Base-by-base conservation (phyloP, 306 rosid genomes). In the Begonia loranthoides region DNA sequence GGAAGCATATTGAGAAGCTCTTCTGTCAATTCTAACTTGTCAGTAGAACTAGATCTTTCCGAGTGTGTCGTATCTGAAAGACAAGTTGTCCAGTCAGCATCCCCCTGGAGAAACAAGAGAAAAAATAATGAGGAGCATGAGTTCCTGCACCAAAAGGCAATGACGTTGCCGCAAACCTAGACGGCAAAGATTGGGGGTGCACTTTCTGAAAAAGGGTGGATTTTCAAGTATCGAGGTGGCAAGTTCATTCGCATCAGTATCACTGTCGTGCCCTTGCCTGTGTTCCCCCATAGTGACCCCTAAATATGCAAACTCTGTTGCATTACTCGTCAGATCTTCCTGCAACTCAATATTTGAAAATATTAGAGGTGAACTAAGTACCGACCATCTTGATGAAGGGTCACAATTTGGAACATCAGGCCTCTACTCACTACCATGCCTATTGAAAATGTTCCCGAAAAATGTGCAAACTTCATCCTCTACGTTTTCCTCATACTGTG, bases 391-490 rank as follows among this genome's bases (percentile, higher is more conserved):
- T 43, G 47, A 43, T 43, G 14, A 11, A 43, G 47, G 15, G 19
- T 51, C 21, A 15, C 66, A 61, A 55, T 56, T 54, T 33, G 21
- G 66, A 39, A 60, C 38, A 24, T 69, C 69, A 67, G 58, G 60
- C 79, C 82, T 73, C 57, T 71, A 67, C 39, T 72, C 72, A 16
- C 69, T 69, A 40, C 54, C 65, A 62, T 73, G 82, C 77, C 89
- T 72, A 71, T 69, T 84, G 65, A 77, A 59, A 50, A 86, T 75
- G 69, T 77, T 79, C 10, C 73, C 60, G 55, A 87, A 87, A 59
- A 82, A 87, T 63, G 56, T 70, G 54, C 62, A 62, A 45, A 87
- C 83, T 57, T 79, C 93, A 55, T 71, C 72, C 40, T 66, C 69
- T 55, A 87, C 73, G 71, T 71, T 79, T 63, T 79, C 86, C 68